Evolutionary conservation across 768 basidiomycete genomes (phyloP).

Genomic region (Podaxis sp.): DNA sequence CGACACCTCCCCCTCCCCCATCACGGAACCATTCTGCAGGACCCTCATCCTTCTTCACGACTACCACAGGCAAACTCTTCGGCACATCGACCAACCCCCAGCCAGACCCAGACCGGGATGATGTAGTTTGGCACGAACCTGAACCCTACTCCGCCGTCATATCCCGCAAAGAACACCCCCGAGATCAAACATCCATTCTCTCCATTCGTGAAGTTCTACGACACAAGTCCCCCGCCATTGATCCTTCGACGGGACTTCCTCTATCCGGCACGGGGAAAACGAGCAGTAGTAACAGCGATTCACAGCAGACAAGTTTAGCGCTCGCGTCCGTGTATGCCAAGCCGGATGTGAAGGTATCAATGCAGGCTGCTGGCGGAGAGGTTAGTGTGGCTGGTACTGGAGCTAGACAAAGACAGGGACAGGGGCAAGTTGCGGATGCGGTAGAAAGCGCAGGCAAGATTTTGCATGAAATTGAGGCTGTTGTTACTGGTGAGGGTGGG

Average conservation of each 20-base stretch:
- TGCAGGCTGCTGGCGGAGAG: slow-evolving; percentile 49
- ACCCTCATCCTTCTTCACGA: slow-evolving; percentile 49
- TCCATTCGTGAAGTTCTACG: slow-evolving; percentile 64
- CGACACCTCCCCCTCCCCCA: slow-evolving; percentile 25
- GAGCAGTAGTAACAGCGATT: slow-evolving; percentile 13
- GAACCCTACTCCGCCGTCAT: slow-evolving; percentile 63
- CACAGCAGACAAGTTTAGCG: slow-evolving; percentile 28
- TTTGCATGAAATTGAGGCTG: slow-evolving; percentile 29
- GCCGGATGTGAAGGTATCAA: slow-evolving; percentile 56
- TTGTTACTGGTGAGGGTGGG: slow-evolving; percentile 34
- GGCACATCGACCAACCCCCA: slow-evolving; percentile 35
- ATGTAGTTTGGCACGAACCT: slow-evolving; percentile 56
- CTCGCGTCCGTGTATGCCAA: slow-evolving; percentile 53
- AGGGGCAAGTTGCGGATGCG: slow-evolving; percentile 15
- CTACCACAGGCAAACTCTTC: slow-evolving; percentile 50
- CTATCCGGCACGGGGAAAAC: background rate
- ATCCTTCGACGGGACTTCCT: slow-evolving; percentile 2
- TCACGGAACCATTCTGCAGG: slow-evolving; percentile 3
- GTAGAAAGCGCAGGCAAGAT: slow-evolving; percentile 43
- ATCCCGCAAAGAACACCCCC: slow-evolving; percentile 61
- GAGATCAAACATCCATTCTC: slow-evolving; percentile 56
- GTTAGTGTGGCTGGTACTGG: slow-evolving; percentile 28
- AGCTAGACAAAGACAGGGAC: slow-evolving; percentile 23
- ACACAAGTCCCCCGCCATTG: slow-evolving; percentile 39
- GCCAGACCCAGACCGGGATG: slow-evolving; percentile 63